phyloP scores from a whole-genome alignment of 2,329 filamentous ascomycete genomes.

The Ceratocystis alfenasii region DNA sequence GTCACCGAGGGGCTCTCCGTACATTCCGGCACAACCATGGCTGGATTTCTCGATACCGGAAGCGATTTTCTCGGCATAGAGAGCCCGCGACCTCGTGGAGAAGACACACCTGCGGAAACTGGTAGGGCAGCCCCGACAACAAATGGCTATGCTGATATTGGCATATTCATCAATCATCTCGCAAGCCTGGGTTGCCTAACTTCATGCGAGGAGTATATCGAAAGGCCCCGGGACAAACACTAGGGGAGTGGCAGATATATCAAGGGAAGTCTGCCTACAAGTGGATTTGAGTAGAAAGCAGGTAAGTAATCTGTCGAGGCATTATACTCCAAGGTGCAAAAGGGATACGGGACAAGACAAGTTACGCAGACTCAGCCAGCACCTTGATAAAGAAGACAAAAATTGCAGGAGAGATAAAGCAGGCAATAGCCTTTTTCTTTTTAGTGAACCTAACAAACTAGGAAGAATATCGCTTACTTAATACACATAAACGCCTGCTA shows the following conservation, averaged over 20 bases:
- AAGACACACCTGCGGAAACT: constrained; percentile 50
- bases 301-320: no score
- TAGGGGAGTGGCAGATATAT: constrained; percentile 42
- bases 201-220: constrained; percentile 43
- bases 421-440: no score
- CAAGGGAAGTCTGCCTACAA: no score
- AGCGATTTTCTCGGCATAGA: constrained; percentile 53
- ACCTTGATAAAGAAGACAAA: neutral
- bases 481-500: neutral
- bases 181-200: constrained; percentile 27
- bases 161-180: constrained; percentile 39
- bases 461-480: neutral
- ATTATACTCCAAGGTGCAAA: no score
- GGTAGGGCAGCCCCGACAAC: constrained; percentile 58
- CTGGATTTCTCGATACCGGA: constrained; percentile 48
- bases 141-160: constrained; percentile 58
- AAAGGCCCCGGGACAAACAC: constrained; percentile 36
- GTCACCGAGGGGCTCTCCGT: constrained; percentile 54
- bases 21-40: constrained; percentile 53
- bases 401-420: neutral
- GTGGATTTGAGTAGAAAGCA: no score
- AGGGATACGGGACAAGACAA: no score
- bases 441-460: no score
- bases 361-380: no score
- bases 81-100: constrained; percentile 38